A percentile compares a stretch with the other conserved stretches of the same genome.
Evolutionary conservation across 2,329 filamentous ascomycete species (phyloP).

Genomic region (Paracamarosporium sp.): DNA sequence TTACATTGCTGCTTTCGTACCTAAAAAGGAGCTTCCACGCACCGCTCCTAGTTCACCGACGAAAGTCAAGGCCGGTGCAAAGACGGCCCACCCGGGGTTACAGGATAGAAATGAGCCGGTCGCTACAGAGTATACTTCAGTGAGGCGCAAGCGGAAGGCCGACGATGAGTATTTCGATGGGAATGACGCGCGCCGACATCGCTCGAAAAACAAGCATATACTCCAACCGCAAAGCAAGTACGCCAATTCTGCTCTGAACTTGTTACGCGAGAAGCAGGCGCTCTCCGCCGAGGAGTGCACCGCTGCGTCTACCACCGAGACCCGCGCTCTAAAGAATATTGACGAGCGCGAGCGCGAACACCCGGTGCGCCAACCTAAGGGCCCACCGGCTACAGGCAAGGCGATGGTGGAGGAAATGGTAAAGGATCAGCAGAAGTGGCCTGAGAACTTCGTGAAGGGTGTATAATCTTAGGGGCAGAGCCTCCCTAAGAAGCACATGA

Average conservation of each 20-base stretch:
- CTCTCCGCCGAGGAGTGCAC: not conserved
- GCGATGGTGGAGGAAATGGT: not conserved
- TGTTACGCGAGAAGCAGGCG: not conserved
- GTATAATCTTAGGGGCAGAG: not conserved
- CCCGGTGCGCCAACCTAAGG: not conserved
- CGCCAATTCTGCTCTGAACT: not conserved
- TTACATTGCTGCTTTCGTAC: not conserved
- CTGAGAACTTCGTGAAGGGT: not conserved
- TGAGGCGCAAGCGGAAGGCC: too few relatives aligned
- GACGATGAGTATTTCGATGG: too few relatives aligned
- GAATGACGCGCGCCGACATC: not conserved
- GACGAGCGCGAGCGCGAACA: not conserved
- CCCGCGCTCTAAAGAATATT: not conserved
- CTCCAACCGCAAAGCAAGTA: not conserved
- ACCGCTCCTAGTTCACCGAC: not conserved
- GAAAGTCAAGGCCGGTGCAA: not conserved
- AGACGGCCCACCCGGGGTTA: too few relatives aligned
- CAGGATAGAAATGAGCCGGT: too few relatives aligned
- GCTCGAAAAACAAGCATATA: too few relatives aligned
- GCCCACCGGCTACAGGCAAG: not conserved
- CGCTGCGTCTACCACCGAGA: not conserved
- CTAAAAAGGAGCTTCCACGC: not conserved
- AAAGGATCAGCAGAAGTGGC: not conserved
- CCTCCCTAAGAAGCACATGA: not conserved
- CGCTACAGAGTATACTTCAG: too few relatives aligned